Evolutionary conservation across 192 early-diverging fungal species (phyloP), one percentile per base, ranked within the genome.

Genomic region (Coemansia sp.): DNA sequence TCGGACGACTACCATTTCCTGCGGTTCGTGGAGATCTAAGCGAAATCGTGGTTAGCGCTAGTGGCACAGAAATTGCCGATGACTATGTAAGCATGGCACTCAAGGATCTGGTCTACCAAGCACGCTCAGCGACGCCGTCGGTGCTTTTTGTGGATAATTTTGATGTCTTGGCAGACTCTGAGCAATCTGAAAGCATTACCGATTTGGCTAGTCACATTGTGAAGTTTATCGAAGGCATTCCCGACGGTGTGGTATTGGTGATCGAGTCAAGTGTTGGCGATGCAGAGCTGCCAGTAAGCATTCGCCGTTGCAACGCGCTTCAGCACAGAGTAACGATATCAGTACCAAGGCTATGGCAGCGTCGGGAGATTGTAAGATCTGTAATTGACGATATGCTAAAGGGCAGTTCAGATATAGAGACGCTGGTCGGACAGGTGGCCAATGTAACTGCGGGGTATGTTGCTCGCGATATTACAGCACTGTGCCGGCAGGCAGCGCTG

Each of bases 371-470:
- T 56, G 35, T 56, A 18, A 20, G 29, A 29, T 3, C 7, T 27
- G 52, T 65, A 8, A 23, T 20, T 10, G 27, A 12, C 22, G 22
- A 24, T 1, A 0, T 62, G n/a, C 37, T 22, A 10, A 19, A 6
- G 18, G 54, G 16, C n/a, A 9, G 19, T 56, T 55, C 55, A 22
- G 58, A 22, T 41, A 41, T 8, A 11, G 51, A 35, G n/a, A 39
- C 37, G 13, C 45, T 75, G 24, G 23, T 61, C 5, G 50, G 26
- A 19, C 57, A 56, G 2, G 68, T 80, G 26, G 77, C 77, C 3
- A 69, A 70, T 23, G 63, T 72, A 11, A 68, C 78, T 22, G 65
- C 78, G 2, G 78, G 78, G 13, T 81, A 81, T 55, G 67, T 75
- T 41, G 73, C 78, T 4, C 73, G 78, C 26, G 78, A 81, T 16